These are phyloP conservation scores for Diddensiella santjacobensis DNA, from an alignment of 805 yeast genomes.

Conservation along the genomic window DNA sequence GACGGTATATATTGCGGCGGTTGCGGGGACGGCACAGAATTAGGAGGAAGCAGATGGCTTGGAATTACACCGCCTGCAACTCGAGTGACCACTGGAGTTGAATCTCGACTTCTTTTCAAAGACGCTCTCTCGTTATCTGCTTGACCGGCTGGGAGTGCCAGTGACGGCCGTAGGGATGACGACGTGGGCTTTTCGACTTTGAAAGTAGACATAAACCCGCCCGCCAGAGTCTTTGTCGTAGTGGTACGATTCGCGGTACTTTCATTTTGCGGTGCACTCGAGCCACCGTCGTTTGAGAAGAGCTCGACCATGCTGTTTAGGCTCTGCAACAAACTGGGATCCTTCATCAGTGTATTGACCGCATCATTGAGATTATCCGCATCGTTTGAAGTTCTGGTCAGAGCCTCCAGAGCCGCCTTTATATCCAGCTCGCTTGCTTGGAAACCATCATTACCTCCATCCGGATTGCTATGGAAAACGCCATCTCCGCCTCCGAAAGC, in stretches of 20 bases:
- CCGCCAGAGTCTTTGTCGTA: conserved; percentile 6
- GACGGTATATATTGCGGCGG: conserved; percentile 18
- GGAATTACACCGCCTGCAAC: neutral
- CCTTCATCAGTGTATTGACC: conserved; percentile 26
- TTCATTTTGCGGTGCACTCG: neutral
- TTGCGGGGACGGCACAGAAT: conserved; percentile 11
- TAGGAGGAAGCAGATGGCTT: neutral
- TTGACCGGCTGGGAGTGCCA: neutral
- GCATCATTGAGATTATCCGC: conserved; percentile 24
- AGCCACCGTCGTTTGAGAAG: conserved; percentile 13
- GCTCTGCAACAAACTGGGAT: conserved; percentile 26
- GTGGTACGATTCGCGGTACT: neutral
- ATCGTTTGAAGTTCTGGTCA: conserved; percentile 23
- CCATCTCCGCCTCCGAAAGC: neutral
- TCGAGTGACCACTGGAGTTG: neutral
- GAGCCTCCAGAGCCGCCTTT: conserved; percentile 23
- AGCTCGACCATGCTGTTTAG: conserved; percentile 22
- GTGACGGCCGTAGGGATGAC: neutral
- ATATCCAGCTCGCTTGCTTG: conserved; percentile 5
- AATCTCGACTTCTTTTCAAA: neutral
- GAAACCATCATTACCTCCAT: neutral
- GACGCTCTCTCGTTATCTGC: neutral
- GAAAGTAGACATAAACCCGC: conserved; percentile 15
- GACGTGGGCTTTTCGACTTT: conserved; percentile 9
- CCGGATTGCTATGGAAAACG: conserved; percentile 1